phyloP scores from a whole-genome alignment of 306 rosid species.

The Clitoria ternatea region DNA sequence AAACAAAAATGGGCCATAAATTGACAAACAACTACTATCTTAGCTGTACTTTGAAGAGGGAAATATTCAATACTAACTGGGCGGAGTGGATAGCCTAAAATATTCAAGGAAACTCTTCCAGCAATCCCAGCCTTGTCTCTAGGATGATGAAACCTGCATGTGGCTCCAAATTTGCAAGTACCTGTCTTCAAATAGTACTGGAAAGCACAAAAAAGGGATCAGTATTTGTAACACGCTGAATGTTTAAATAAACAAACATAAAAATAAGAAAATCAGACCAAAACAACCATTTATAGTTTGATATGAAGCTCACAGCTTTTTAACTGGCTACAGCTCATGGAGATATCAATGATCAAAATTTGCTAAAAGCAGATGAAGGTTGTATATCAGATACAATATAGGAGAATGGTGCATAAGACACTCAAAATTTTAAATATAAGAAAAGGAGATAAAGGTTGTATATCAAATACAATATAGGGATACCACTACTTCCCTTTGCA shows the following conservation, averaged over 20 bases:
- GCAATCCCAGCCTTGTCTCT: slow-evolving; percentile 93
- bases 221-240: slow-evolving; percentile 13
- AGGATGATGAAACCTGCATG: slow-evolving; percentile 98
- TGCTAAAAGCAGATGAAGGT: neutral
- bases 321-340: neutral
- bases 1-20: slow-evolving; percentile 23
- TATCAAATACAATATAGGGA: too few species aligned
- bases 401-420: slow-evolving; percentile 4
- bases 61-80: slow-evolving; percentile 55
- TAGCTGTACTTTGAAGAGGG: slow-evolving; percentile 13
- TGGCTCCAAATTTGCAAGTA: slow-evolving; percentile 98
- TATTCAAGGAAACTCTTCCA: slow-evolving; percentile 90
- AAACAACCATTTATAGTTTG: slow-evolving; percentile 14
- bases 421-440: neutral
- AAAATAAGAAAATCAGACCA: neutral
- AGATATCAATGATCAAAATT: slow-evolving; percentile 5
- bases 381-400: neutral
- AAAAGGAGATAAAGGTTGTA: too few species aligned
- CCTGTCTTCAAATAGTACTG: slow-evolving; percentile 96
- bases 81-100: slow-evolving; percentile 94
- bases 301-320: slow-evolving; percentile 3
- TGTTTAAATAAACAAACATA: neutral
- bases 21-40: slow-evolving; percentile 1
- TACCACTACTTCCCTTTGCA: neutral
- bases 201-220: slow-evolving; percentile 30